These are phyloP conservation scores for Paxillus rubicundulus DNA, from an alignment of 768 basidiomycete genomes.

Conservation along the genomic window DNA sequence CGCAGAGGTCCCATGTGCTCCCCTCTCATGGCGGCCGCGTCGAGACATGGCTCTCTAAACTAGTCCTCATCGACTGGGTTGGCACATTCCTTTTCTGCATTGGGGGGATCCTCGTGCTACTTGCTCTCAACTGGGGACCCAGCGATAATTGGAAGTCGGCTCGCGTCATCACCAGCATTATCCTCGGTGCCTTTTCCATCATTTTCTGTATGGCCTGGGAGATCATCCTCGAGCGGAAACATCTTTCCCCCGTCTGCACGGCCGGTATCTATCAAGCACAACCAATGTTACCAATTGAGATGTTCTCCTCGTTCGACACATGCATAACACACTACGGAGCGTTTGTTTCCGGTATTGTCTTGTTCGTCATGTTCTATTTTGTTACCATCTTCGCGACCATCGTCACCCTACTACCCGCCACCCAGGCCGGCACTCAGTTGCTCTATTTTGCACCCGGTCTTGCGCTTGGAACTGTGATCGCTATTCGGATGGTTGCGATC, in stretches of 20 bases:
- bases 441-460: slow-evolving; percentile 52
- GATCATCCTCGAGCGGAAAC: slow-evolving; percentile 33
- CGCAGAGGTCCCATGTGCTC: slow-evolving; percentile 13
- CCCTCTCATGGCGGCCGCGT: not conserved
- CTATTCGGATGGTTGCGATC: slow-evolving; percentile 34
- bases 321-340: too few relatives aligned
- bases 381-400: slow-evolving; percentile 50
- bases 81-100: slow-evolving; percentile 43
- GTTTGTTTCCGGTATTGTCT: slow-evolving; percentile 22
- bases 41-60: slow-evolving; percentile 28
- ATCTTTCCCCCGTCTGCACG: not conserved
- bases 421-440: slow-evolving; percentile 44
- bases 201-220: slow-evolving; percentile 44
- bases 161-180: slow-evolving; percentile 46
- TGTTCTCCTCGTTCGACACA: slow-evolving; percentile 34
- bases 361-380: slow-evolving; percentile 55
- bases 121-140: slow-evolving; percentile 54
- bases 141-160: slow-evolving; percentile 38
- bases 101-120: slow-evolving; percentile 45
- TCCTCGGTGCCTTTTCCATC: slow-evolving; percentile 44
- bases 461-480: slow-evolving; percentile 36
- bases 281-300: slow-evolving; percentile 46
- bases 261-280: slow-evolving; percentile 27
- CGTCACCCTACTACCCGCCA: slow-evolving; percentile 40
- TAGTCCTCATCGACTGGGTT: slow-evolving; percentile 43